Percentiles rank a stretch among this genome's conserved stretches.
phyloP scores from a whole-genome alignment of 805 yeast species.

The Wickerhamiella sorbophila region DNA sequence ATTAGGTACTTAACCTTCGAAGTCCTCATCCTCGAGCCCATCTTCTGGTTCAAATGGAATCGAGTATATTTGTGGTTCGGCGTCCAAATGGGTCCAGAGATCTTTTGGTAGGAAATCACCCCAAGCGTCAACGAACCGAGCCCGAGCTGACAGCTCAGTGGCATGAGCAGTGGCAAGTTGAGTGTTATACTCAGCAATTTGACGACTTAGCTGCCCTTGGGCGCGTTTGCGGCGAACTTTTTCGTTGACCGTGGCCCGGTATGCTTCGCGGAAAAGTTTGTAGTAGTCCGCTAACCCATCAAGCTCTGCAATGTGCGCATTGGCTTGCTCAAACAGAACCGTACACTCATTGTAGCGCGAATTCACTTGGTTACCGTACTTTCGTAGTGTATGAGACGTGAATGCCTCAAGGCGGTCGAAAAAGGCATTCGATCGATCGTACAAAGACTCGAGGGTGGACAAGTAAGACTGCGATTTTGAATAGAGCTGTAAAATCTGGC shows the following conservation, averaged over 20 bases:
- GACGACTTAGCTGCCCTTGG: slow-evolving; percentile 28
- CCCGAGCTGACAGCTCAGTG: slow-evolving; percentile 33
- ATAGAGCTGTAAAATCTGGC: not conserved
- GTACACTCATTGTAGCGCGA: slow-evolving; percentile 14
- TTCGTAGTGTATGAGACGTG: slow-evolving; percentile 10
- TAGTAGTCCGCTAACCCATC: slow-evolving; percentile 36
- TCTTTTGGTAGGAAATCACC: slow-evolving; percentile 46
- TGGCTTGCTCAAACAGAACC: slow-evolving; percentile 18
- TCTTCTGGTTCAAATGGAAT: slow-evolving; percentile 11
- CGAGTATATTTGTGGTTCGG: slow-evolving; percentile 20
- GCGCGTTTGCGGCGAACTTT: slow-evolving; percentile 35
- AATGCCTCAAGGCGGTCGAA: slow-evolving; percentile 14
- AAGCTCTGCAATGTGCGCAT: slow-evolving; percentile 24
- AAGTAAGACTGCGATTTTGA: slow-evolving; percentile 6
- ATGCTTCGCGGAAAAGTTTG: slow-evolving; percentile 36
- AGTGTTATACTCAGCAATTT: slow-evolving; percentile 31
- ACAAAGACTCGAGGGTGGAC: slow-evolving; percentile 17
- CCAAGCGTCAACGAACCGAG: slow-evolving; percentile 32
- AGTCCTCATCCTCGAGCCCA: not conserved
- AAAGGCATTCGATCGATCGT: slow-evolving; percentile 13
- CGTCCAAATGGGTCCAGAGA: slow-evolving; percentile 34
- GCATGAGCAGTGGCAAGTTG: slow-evolving; percentile 29
- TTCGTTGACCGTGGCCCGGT: slow-evolving; percentile 39
- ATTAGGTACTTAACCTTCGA: not conserved
- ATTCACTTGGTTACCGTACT: slow-evolving; percentile 15